phyloP scores from a whole-genome alignment of 2,329 filamentous ascomycete species.

The Endocalyx cinctus region DNA sequence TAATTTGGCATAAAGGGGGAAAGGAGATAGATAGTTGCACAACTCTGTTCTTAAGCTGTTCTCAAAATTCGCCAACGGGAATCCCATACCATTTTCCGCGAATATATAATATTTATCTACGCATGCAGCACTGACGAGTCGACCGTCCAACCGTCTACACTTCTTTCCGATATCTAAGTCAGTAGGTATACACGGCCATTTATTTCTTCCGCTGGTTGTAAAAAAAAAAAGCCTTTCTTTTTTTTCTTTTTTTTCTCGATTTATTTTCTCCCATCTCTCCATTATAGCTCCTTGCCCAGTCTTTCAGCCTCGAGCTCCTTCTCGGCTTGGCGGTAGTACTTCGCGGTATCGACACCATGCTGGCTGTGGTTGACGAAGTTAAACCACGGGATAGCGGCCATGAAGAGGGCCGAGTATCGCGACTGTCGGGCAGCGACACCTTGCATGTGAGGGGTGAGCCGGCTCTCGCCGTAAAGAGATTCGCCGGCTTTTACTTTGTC shows the following conservation, averaged over 20 bases:
- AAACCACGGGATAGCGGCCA: slow-evolving; percentile 88
- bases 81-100: no score
- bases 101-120: no score
- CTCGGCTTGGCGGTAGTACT: slow-evolving; percentile 97
- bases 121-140: no score
- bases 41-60: slow-evolving; percentile 5
- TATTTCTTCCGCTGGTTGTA: no score
- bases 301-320: slow-evolving; percentile 82
- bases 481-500: slow-evolving; percentile 89
- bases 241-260: slow-evolving; percentile 1
- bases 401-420: slow-evolving; percentile 79
- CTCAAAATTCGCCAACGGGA: not conserved
- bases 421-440: slow-evolving; percentile 90
- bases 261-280: not conserved
- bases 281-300: slow-evolving; percentile 23
- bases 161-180: no score
- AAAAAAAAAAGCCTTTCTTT: not conserved
- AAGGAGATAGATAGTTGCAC: slow-evolving; percentile 1
- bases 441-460: slow-evolving; percentile 82
- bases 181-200: no score
- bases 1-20: no score
- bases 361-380: slow-evolving; percentile 96
- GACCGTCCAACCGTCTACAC: no score
- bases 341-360: slow-evolving; percentile 96
- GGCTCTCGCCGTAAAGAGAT: slow-evolving; percentile 79